phyloP scores from a whole-genome alignment of 768 basidiomycete genomes.

The Lenzites betulinus region DNA sequence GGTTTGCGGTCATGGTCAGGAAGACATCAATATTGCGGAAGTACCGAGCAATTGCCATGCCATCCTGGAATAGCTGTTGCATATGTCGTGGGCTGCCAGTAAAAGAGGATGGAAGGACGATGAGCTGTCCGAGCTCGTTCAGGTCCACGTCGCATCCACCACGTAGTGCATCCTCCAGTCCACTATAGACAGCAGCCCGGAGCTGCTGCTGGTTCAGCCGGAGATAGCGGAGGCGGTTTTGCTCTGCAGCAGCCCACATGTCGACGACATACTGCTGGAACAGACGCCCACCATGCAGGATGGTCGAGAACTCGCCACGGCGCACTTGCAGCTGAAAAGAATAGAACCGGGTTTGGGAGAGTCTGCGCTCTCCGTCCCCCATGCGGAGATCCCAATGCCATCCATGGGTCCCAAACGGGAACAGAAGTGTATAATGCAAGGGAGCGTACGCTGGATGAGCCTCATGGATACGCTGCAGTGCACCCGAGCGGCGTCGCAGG shows the following conservation, averaged over 20 bases:
- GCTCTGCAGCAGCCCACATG: slow-evolving; percentile 47
- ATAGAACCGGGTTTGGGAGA: slow-evolving; percentile 17
- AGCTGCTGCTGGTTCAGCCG: slow-evolving; percentile 37
- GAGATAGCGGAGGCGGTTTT: slow-evolving; percentile 39
- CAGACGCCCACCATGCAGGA: slow-evolving; percentile 38
- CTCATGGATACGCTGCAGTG: too few relatives aligned
- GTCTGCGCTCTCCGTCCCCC: too few relatives aligned
- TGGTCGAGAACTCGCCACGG: not conserved
- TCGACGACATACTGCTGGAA: slow-evolving; percentile 50
- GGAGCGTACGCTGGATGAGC: too few relatives aligned
- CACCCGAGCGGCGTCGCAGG: too few relatives aligned
- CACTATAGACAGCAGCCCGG: slow-evolving; percentile 38
- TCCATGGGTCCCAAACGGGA: too few relatives aligned
- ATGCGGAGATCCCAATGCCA: too few relatives aligned
- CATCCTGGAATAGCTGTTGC: slow-evolving; percentile 45
- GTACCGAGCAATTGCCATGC: slow-evolving; percentile 44
- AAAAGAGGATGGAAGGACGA: slow-evolving; percentile 46
- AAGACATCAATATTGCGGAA: slow-evolving; percentile 46
- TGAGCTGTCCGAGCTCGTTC: slow-evolving; percentile 33
- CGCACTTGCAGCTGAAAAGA: not conserved
- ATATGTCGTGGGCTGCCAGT: slow-evolving; percentile 44
- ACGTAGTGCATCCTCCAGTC: slow-evolving; percentile 34
- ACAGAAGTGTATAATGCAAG: too few relatives aligned
- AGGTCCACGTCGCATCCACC: slow-evolving; percentile 26
- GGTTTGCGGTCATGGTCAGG: slow-evolving; percentile 55